A percentile compares a stretch with the other conserved stretches of the same genome.
Conservation (phyloP, 2,329 filamentous ascomycete genomes). For the Dothistroma pini region DNA sequence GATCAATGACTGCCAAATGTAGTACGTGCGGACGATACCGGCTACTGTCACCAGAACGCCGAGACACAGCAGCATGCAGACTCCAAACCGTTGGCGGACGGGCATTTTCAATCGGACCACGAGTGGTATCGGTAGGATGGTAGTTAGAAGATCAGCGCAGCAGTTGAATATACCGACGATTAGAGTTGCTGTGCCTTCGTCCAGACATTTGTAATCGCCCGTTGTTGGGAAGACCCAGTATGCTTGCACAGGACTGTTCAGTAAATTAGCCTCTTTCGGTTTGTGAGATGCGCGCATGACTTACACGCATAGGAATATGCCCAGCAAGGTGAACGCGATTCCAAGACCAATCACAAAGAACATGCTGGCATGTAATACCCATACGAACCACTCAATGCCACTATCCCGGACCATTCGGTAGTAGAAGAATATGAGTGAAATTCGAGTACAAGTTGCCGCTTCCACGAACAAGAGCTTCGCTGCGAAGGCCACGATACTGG, state of each 20-base stretch:
- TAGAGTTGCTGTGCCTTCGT: constrained; percentile 42
- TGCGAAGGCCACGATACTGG: constrained; percentile 40
- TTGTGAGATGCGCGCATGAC: constrained; percentile 12
- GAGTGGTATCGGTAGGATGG: constrained; percentile 44
- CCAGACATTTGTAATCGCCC: constrained; percentile 35
- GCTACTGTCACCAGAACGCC: constrained; percentile 43
- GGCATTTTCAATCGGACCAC: constrained; percentile 44
- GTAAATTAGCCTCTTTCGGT: background rate
- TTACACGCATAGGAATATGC: constrained; percentile 41
- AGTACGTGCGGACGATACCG: constrained; percentile 43
- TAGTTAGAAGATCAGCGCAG: constrained; percentile 42
- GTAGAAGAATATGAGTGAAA: constrained; percentile 46
- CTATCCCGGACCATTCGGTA: constrained; percentile 44
- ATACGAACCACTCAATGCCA: constrained; percentile 38
- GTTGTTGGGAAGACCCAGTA: constrained; percentile 42
- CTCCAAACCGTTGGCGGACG: constrained; percentile 36
- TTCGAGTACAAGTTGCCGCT: constrained; percentile 43
- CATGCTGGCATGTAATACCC: constrained; percentile 39
- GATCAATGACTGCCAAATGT: constrained; percentile 42
- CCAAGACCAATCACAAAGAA: constrained; percentile 38
- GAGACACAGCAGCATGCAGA: constrained; percentile 39
- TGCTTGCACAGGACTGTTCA: constrained; percentile 36
- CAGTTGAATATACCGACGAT: constrained; percentile 43
- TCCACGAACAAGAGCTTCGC: constrained; percentile 43
- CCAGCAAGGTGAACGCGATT: constrained; percentile 37